phyloP scores from a whole-genome alignment of 495 filamentous ascomycete species.

The Penicillium waksmanii region DNA sequence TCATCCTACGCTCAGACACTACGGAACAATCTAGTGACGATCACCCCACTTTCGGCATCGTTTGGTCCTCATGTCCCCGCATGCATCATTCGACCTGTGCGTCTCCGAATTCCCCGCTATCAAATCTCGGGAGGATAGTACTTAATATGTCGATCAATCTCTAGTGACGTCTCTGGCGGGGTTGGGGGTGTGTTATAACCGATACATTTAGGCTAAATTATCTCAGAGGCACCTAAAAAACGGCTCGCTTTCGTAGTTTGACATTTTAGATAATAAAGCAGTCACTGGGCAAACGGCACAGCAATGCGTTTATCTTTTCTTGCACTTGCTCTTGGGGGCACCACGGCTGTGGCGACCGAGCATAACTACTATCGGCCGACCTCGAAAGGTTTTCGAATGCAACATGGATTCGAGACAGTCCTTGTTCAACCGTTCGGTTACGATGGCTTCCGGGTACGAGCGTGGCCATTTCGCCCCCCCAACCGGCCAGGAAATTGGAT shows the following conservation, averaged over 20 bases:
- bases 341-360: conserved; percentile 5
- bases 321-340: background rate
- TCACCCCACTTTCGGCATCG: background rate
- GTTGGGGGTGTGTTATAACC: background rate
- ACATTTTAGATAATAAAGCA: background rate
- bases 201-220: conserved; percentile 1
- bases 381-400: conserved; percentile 32
- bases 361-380: conserved; percentile 23
- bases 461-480: conserved; percentile 35
- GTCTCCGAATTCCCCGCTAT: background rate
- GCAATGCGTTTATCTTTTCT: conserved; percentile 13
- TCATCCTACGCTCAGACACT: background rate
- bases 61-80: background rate
- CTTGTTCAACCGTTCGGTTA: conserved; percentile 38
- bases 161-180: background rate
- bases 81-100: background rate
- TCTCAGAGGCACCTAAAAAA: background rate
- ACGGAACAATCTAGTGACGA: background rate
- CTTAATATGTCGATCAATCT: conserved; percentile 8
- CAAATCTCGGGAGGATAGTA: background rate
- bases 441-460: conserved; percentile 35
- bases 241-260: background rate
- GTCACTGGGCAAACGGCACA: background rate
- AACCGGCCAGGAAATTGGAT: conserved; percentile 30
- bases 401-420: conserved; percentile 35